Evolutionary conservation across 768 basidiomycete species (phyloP).

Genomic region (Cystobasidiopsis lactophilus): DNA sequence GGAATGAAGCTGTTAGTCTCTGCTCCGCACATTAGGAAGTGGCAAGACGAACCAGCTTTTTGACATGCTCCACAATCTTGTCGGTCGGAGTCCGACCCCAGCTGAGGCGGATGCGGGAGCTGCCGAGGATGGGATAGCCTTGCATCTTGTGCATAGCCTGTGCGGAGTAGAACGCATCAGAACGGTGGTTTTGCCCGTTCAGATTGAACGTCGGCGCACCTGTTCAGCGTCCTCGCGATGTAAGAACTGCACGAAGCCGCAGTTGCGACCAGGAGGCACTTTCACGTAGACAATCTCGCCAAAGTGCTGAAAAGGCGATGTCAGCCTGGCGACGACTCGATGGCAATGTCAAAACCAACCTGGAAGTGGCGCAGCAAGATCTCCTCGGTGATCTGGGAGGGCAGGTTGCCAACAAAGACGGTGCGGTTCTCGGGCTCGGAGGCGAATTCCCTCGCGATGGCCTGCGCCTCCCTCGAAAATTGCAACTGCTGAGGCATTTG

Average conservation of each 20-base stretch:
- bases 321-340: too few relatives aligned
- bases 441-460: too few relatives aligned
- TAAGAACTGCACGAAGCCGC: conserved; percentile 88
- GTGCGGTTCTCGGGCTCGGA: conserved; percentile 93
- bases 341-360: too few relatives aligned
- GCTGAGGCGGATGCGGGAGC: conserved; percentile 55
- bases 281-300: conserved; percentile 39
- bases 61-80: conserved; percentile 21
- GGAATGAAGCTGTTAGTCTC: too few relatives aligned
- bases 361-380: conserved; percentile 27
- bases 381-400: conserved; percentile 67
- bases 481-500: conserved; percentile 35
- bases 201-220: not conserved
- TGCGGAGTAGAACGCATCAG: too few relatives aligned
- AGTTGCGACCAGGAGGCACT: conserved; percentile 87
- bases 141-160: conserved; percentile 84
- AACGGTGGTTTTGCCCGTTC: too few relatives aligned
- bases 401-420: conserved; percentile 73
- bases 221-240: conserved; percentile 73
- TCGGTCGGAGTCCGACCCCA: conserved; percentile 66
- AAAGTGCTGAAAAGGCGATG: too few relatives aligned
- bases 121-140: conserved; percentile 81
- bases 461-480: too few relatives aligned
- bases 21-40: too few relatives aligned
- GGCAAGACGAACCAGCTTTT: too few relatives aligned